phyloP scores from a whole-genome alignment of 345 rosid genomes.

The Bruguiera parviflora region DNA sequence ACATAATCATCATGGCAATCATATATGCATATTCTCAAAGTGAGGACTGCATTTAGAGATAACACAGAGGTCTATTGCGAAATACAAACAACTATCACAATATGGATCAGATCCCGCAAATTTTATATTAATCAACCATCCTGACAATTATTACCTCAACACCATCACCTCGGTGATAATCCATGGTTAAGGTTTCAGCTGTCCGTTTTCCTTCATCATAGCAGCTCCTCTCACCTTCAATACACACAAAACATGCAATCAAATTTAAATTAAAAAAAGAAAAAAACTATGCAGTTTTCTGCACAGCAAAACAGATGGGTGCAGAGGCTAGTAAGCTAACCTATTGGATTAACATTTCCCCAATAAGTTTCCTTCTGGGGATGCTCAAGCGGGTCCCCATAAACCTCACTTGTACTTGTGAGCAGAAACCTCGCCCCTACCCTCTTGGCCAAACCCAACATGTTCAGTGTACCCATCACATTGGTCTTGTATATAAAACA shows the following conservation, averaged over 20 bases:
- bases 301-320: background rate
- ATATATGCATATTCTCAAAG: too few species aligned
- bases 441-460: conserved; percentile 98
- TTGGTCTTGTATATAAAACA: conserved; percentile 66
- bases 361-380: conserved; percentile 97
- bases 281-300: background rate
- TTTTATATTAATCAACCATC: background rate
- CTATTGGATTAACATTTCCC: conserved; percentile 99
- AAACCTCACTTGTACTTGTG: conserved; percentile 97
- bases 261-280: conserved; percentile 16
- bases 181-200: conserved; percentile 91
- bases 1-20: too few species aligned
- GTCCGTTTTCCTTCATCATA: conserved; percentile 86
- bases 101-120: background rate
- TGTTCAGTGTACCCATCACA: conserved; percentile 96
- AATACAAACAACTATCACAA: background rate
- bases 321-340: conserved; percentile 30
- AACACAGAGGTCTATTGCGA: background rate
- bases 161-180: conserved; percentile 88
- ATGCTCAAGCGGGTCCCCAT: conserved; percentile 97
- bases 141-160: conserved; percentile 62
- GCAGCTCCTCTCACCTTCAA: conserved; percentile 5
- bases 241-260: background rate
- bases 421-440: conserved; percentile 93
- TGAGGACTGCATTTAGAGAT: too few species aligned